Conservation (phyloP, 2,329 filamentous ascomycete species). For the Trichophyton simii region DNA sequence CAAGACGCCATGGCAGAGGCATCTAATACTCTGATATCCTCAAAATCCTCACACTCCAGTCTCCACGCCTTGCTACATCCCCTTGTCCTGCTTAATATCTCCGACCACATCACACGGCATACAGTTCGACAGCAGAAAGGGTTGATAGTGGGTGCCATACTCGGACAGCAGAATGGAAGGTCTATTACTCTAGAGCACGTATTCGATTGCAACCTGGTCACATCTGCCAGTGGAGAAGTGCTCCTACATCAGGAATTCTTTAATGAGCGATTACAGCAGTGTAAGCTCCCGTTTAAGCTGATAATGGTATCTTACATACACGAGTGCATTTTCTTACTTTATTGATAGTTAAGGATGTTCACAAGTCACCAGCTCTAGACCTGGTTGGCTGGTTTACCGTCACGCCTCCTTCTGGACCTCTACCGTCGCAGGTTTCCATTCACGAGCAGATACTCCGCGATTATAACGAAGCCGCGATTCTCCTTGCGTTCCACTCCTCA, state of each 20-base stretch:
- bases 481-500: slow-evolving; percentile 74
- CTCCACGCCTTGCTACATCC: slow-evolving; percentile 80
- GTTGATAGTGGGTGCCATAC: slow-evolving; percentile 71
- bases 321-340: slow-evolving; percentile 2
- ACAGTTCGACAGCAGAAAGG: slow-evolving; percentile 62
- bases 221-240: slow-evolving; percentile 43
- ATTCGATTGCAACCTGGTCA: slow-evolving; percentile 61
- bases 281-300: slow-evolving; percentile 39
- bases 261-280: slow-evolving; percentile 64
- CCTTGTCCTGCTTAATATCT: slow-evolving; percentile 88
- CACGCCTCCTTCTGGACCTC: slow-evolving; percentile 58
- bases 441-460: slow-evolving; percentile 62
- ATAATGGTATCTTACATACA: not conserved
- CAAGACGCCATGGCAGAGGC: slow-evolving; percentile 36
- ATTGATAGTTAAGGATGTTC: slow-evolving; percentile 64
- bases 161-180: slow-evolving; percentile 83
- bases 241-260: slow-evolving; percentile 62
- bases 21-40: slow-evolving; percentile 50
- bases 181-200: slow-evolving; percentile 87
- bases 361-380: slow-evolving; percentile 70
- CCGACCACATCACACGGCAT: slow-evolving; percentile 90
- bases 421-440: slow-evolving; percentile 54
- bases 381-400: slow-evolving; percentile 90
- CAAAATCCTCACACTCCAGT: slow-evolving; percentile 57
- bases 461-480: slow-evolving; percentile 74